Evolutionary conservation across 2,329 filamentous ascomycete species (phyloP), one percentile per base, ranked within the genome.

Genomic region (Diplodia corticola): DNA sequence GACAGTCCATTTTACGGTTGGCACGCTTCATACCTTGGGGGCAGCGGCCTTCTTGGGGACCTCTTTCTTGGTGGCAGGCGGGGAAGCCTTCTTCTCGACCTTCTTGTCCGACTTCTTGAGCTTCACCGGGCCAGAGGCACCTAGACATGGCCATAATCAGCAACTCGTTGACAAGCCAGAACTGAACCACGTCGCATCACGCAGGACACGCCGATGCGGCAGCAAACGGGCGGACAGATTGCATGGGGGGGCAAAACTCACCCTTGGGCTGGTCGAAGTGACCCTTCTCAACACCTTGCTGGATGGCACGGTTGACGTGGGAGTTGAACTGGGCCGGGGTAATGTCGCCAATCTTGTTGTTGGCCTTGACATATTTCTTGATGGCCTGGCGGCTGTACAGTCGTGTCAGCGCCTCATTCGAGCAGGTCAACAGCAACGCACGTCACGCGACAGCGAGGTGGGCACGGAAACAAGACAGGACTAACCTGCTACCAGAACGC

Each of bases 191-290:
- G 9, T 30, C 61, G 44, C 35, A 73, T 70, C 70, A 75, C 4
- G 22, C 26, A 40, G 9, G 37, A 15, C 33, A 15, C 10, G 79
- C 69, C 78, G 74, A 68, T 53, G 63, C 33, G 12, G 33, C 24
- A 15, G 26, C 15, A 22, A 26, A 20, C n/a, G 4, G 2, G 40
- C 15, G 20, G 26, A 24, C 10, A 12, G 15, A 10, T 7, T 3
- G 28, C 28, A 28, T 15, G 59, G n/a, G 59, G n/a, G 10, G 17
- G 35, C 26, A 48, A 49, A 24, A 83, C 87, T 72, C 85, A 92
- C 92, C 93, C 88, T 97, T 97, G 75, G 93, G 93, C 79, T 94
- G 92, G 76, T 89, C 86, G 77, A 97, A 97, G 74, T 91, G 85
- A 69, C 91, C 91, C 85, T 90, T 93, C 75, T 96, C 91, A 73